A percentile compares a stretch with the other conserved stretches of the same genome.
Conservation (phyloP, 148 eudicot genomes). For the Vaccinium macrocarpon region DNA sequence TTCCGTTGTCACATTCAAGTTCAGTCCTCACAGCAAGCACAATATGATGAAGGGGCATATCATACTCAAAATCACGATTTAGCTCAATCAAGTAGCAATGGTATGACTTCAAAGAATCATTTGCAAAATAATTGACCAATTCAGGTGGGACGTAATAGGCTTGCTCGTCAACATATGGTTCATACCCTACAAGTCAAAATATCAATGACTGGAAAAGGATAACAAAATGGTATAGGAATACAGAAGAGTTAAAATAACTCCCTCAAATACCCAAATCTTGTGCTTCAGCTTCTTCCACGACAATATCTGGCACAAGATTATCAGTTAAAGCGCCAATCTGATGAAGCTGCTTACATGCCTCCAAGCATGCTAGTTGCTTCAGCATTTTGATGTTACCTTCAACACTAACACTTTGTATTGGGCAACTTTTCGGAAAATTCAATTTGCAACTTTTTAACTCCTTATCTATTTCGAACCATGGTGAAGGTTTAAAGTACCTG, state of each 20-base stretch:
- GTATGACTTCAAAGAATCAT: slow-evolving; percentile 26
- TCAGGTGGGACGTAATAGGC: slow-evolving; percentile 59
- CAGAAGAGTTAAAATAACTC: not conserved
- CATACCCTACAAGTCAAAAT: slow-evolving; percentile 29
- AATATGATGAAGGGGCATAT: slow-evolving; percentile 45
- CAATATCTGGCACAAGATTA: slow-evolving; percentile 75
- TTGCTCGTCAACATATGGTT: slow-evolving; percentile 40
- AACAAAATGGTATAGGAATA: not conserved
- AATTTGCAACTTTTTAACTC: slow-evolving; percentile 41
- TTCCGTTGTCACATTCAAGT: slow-evolving; percentile 44
- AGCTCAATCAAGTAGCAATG: slow-evolving; percentile 63
- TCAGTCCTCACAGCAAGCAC: slow-evolving; percentile 45
- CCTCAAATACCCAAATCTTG: slow-evolving; percentile 42
- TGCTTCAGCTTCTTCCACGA: slow-evolving; percentile 46
- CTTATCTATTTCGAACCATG: slow-evolving; percentile 47
- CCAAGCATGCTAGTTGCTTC: slow-evolving; percentile 73
- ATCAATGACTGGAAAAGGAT: not conserved
- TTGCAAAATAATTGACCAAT: slow-evolving; percentile 37
- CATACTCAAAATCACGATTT: slow-evolving; percentile 34
- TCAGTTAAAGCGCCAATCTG: slow-evolving; percentile 73
- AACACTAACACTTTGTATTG: slow-evolving; percentile 46
- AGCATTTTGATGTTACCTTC: slow-evolving; percentile 45
- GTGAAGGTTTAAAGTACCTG: slow-evolving; percentile 82
- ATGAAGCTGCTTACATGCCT: slow-evolving; percentile 82
- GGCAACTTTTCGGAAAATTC: slow-evolving; percentile 69